Evolutionary conservation across 2,329 filamentous ascomycete species (phyloP).

Genomic region (Aspergillus chevalieri): DNA sequence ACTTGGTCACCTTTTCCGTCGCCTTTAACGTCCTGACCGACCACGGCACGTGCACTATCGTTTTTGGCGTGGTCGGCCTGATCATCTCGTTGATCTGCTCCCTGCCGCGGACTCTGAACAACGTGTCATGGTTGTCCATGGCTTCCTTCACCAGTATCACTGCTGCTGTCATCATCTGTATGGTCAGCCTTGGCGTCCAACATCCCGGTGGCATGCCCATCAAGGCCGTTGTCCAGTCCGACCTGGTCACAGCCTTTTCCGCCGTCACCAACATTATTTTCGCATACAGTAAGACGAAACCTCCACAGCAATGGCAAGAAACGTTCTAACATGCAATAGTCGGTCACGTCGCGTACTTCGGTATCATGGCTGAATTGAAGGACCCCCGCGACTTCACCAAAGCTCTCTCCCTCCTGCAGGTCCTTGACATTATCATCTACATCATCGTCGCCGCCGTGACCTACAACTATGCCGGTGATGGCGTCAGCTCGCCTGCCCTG

Average conservation of each 20-base stretch:
- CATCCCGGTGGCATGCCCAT: constrained; percentile 28
- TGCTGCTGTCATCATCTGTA: constrained; percentile 57
- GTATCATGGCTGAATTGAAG: constrained; percentile 58
- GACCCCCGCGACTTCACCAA: constrained; percentile 54
- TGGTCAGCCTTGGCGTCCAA: constrained; percentile 55
- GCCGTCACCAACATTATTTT: constrained; percentile 63
- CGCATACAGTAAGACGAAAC: constrained; percentile 44
- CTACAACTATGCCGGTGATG: constrained; percentile 58
- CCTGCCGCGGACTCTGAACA: constrained; percentile 56
- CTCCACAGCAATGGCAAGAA: background rate
- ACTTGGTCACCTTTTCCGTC: constrained; percentile 62
- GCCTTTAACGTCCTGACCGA: constrained; percentile 58
- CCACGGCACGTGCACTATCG: constrained; percentile 55
- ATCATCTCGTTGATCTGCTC: constrained; percentile 52
- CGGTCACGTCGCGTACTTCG: constrained; percentile 61
- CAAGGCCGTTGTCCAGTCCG: constrained; percentile 18
- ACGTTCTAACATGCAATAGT: constrained; percentile 13
- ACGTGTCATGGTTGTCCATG: constrained; percentile 55
- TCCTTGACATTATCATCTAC: constrained; percentile 56
- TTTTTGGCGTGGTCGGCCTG: constrained; percentile 53
- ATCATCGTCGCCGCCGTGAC: constrained; percentile 59
- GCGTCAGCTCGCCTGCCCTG: constrained; percentile 59
- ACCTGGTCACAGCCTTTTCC: constrained; percentile 44
- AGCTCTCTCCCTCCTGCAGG: constrained; percentile 55
- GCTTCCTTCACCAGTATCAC: constrained; percentile 58